These are phyloP conservation scores for Trichoderma arundinaceum DNA, from an alignment of 2,329 filamentous ascomycete species.

Conservation along the genomic window DNA sequence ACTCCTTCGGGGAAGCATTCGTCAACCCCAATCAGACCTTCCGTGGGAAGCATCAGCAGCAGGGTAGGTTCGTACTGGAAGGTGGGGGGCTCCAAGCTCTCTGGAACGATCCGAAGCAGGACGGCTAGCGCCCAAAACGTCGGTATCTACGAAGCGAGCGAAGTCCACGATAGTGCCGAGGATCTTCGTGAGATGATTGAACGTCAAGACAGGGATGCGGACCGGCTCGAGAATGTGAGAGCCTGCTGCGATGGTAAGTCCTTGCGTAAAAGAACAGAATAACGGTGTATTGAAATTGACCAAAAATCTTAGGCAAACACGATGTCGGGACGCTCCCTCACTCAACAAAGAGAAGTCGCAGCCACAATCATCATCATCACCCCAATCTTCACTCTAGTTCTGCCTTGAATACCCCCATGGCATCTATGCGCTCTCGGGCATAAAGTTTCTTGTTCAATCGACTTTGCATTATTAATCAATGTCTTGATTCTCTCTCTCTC, in stretches of 20 bases:
- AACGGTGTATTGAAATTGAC: not conserved
- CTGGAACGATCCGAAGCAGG: conserved; percentile 60
- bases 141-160: conserved; percentile 65
- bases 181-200: conserved; percentile 82
- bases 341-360: conserved; percentile 53
- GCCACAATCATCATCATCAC: conserved; percentile 46
- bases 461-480: conserved; percentile 31
- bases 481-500: conserved; percentile 14
- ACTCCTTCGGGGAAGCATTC: conserved; percentile 53
- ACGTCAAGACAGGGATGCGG: conserved; percentile 74
- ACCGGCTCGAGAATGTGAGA: conserved; percentile 89
- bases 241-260: conserved; percentile 93
- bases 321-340: conserved; percentile 68
- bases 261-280: no score
- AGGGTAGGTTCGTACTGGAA: conserved; percentile 67
- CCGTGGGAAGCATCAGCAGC: conserved; percentile 52
- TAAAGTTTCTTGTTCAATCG: conserved; percentile 37
- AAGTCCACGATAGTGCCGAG: conserved; percentile 78
- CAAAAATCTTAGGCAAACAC: conserved; percentile 68
- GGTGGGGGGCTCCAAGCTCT: conserved; percentile 50
- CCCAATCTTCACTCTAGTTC: conserved; percentile 34
- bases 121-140: conserved; percentile 51
- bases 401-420: conserved; percentile 45
- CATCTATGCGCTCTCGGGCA: conserved; percentile 46
- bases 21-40: conserved; percentile 42